Percentiles rank a stretch among this genome's conserved stretches.
phyloP scores from a whole-genome alignment of 2,329 filamentous ascomycete genomes.

The Lasiodiplodia sp. region DNA sequence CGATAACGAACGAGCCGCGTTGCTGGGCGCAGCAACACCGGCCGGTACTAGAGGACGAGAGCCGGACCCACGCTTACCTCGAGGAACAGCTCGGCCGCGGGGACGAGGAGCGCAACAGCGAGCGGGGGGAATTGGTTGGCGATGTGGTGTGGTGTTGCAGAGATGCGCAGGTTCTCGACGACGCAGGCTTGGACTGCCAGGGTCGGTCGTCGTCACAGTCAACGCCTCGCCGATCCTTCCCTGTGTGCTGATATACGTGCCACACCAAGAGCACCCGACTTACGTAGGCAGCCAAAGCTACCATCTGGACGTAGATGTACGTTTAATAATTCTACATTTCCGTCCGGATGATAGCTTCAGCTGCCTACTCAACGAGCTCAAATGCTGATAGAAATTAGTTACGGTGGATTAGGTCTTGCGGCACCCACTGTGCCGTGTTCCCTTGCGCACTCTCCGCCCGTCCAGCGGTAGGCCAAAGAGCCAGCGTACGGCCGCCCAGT shows the following conservation, averaged over 20 bases:
- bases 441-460: background rate
- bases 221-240: conserved; percentile 18
- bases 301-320: too few species aligned
- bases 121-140: conserved; percentile 12
- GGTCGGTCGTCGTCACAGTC: conserved; percentile 20
- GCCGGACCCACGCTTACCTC: conserved; percentile 15
- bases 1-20: conserved; percentile 28
- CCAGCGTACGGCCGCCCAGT: background rate
- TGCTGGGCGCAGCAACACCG: conserved; percentile 24
- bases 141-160: conserved; percentile 11
- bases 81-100: background rate
- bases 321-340: too few species aligned
- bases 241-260: conserved; percentile 13
- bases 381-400: too few species aligned
- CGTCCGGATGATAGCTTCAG: too few species aligned
- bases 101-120: conserved; percentile 4
- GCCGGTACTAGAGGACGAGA: conserved; percentile 11
- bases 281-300: too few species aligned
- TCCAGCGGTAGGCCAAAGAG: background rate
- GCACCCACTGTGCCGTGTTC: background rate
- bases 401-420: too few species aligned
- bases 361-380: too few species aligned
- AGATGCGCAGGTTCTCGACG: conserved; percentile 20
- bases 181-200: conserved; percentile 18
- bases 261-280: background rate